Percentiles rank a stretch among this genome's conserved stretches.
Evolutionary conservation across 768 basidiomycete species (phyloP).

Genomic region (Lanmaoa rubissima): DNA sequence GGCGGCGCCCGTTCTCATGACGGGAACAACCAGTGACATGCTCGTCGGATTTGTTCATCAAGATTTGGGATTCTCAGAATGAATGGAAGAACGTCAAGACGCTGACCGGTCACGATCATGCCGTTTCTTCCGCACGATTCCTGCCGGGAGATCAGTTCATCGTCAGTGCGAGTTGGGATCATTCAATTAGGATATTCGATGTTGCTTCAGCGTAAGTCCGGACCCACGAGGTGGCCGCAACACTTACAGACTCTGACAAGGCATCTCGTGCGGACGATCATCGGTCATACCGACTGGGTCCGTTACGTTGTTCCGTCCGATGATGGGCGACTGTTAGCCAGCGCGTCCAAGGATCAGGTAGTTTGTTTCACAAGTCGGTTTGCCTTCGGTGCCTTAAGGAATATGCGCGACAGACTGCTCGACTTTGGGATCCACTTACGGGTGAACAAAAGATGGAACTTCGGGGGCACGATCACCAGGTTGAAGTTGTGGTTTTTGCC

Average conservation of each 20-base stretch:
- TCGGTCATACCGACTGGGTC: slow-evolving; percentile 85
- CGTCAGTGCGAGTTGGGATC: slow-evolving; percentile 85
- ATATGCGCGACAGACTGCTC: slow-evolving; percentile 54
- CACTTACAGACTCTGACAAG: slow-evolving; percentile 36
- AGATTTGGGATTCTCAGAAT: slow-evolving; percentile 88
- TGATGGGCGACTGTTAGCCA: slow-evolving; percentile 74
- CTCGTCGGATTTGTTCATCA: slow-evolving; percentile 88
- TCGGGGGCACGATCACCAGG: slow-evolving; percentile 83
- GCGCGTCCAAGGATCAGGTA: slow-evolving; percentile 88
- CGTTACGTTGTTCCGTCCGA: slow-evolving; percentile 61
- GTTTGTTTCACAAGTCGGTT: slow-evolving; percentile 17
- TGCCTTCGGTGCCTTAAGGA: not conserved
- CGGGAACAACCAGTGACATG: slow-evolving; percentile 41
- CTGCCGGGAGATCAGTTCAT: slow-evolving; percentile 81
- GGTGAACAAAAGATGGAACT: slow-evolving; percentile 81
- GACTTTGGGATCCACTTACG: slow-evolving; percentile 69
- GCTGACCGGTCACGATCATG: slow-evolving; percentile 87
- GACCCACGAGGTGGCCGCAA: not conserved
- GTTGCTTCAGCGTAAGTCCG: slow-evolving; percentile 74
- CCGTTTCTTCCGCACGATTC: slow-evolving; percentile 83
- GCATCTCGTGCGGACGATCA: slow-evolving; percentile 72
- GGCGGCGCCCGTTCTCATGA: not conserved
- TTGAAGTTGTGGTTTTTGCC: slow-evolving; percentile 81
- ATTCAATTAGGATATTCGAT: slow-evolving; percentile 84
- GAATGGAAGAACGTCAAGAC: slow-evolving; percentile 91